Percentiles rank a stretch among this genome's conserved stretches.
phyloP scores from a whole-genome alignment of 352 stramenopile species.

The Pythium sukuiense region DNA sequence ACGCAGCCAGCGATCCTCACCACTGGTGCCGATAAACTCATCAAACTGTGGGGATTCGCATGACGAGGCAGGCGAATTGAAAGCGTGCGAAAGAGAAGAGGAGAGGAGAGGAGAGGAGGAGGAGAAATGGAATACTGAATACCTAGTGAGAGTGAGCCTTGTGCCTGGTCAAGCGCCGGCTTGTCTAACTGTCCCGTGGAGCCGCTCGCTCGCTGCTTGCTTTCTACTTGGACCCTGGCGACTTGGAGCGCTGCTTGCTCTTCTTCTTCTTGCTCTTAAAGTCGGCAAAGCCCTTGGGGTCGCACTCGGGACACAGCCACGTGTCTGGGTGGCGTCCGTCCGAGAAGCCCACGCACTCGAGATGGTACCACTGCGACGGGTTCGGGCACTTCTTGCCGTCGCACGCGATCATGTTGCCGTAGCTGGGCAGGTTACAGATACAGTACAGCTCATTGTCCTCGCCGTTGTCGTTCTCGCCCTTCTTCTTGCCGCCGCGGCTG shows the following conservation, averaged over 20 bases:
- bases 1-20: conserved; percentile 56
- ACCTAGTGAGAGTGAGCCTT: conserved; percentile 5
- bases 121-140: conserved; percentile 12
- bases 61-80: conserved; percentile 13
- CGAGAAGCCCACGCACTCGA: conserved; percentile 82
- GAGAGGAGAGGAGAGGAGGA: neutral
- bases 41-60: conserved; percentile 63
- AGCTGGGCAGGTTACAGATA: conserved; percentile 84
- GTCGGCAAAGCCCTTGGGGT: conserved; percentile 76
- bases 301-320: conserved; percentile 86
- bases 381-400: conserved; percentile 87
- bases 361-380: conserved; percentile 87
- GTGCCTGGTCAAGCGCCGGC: no score
- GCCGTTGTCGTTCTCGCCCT: conserved; percentile 63
- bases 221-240: conserved; percentile 59
- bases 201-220: no score
- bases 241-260: conserved; percentile 77
- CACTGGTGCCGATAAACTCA: conserved; percentile 57
- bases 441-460: conserved; percentile 90
- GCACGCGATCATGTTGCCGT: conserved; percentile 89
- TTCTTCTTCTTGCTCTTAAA: conserved; percentile 89
- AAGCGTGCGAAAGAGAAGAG: neutral
- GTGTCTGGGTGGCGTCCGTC: conserved; percentile 81
- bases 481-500: conserved; percentile 45
- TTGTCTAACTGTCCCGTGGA: neutral